phyloP scores from a whole-genome alignment of 176 grass and related monocot genomes.

The Carex myosuroides region DNA sequence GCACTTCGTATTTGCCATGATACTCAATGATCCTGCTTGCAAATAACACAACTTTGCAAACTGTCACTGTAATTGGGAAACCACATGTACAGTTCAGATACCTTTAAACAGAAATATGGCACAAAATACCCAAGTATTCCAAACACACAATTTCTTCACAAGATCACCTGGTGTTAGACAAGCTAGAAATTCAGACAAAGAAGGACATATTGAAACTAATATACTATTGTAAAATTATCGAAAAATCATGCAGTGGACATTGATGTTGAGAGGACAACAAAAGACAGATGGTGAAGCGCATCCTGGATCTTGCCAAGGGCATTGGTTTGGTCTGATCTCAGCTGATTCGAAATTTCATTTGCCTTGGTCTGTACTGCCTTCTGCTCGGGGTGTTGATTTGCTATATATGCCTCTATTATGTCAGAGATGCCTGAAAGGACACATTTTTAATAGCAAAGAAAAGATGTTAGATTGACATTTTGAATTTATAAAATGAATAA shows the following conservation, averaged over 20 bases:
- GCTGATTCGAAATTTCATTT: slow-evolving; percentile 53
- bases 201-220: not conserved
- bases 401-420: slow-evolving; percentile 66
- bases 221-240: not conserved
- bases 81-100: not conserved
- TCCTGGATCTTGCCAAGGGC: slow-evolving; percentile 75
- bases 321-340: slow-evolving; percentile 50
- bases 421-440: slow-evolving; percentile 62
- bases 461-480: not conserved
- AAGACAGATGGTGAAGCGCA: slow-evolving; percentile 66
- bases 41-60: not conserved
- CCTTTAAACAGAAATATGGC: slow-evolving; percentile 4
- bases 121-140: not conserved
- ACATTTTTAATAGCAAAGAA: slow-evolving; percentile 21
- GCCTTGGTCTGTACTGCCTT: slow-evolving; percentile 65
- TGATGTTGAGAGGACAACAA: slow-evolving; percentile 69
- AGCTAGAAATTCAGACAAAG: not conserved
- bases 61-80: not conserved
- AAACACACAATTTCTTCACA: not conserved
- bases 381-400: slow-evolving; percentile 39
- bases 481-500: not conserved
- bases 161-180: not conserved
- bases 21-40: not conserved
- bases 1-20: not conserved
- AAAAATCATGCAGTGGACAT: slow-evolving; percentile 57